Percentiles rank a stretch among this genome's conserved stretches.
Evolutionary conservation across 108 stramenopile species (phyloP).

Genomic region (Nitzschia putrida): DNA sequence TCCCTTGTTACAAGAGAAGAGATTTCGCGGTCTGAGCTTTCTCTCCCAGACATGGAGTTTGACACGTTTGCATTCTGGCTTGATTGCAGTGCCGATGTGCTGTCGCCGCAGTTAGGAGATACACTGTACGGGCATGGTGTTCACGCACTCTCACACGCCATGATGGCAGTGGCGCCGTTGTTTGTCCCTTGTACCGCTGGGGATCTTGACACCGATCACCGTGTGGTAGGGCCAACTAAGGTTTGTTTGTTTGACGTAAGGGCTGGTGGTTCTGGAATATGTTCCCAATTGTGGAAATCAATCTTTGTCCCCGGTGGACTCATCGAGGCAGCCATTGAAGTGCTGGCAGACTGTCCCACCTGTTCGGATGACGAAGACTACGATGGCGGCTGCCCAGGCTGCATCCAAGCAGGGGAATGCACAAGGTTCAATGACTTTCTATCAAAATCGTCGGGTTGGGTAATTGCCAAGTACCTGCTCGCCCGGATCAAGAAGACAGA

Average conservation of each 20-base stretch:
- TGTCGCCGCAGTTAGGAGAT: slow-evolving; percentile 44
- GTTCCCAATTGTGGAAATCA: slow-evolving; percentile 59
- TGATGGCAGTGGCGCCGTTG: slow-evolving; percentile 88
- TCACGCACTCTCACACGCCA: slow-evolving; percentile 91
- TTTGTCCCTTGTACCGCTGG: slow-evolving; percentile 79
- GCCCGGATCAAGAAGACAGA: slow-evolving; percentile 51
- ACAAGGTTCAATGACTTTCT: slow-evolving; percentile 73
- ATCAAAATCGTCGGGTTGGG: slow-evolving; percentile 45
- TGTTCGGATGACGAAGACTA: slow-evolving; percentile 55
- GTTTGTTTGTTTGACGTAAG: slow-evolving; percentile 74
- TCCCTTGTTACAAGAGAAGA: slow-evolving; percentile 71
- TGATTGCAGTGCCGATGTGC: slow-evolving; percentile 71
- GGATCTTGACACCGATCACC: slow-evolving; percentile 83
- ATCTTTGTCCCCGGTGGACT: slow-evolving; percentile 51
- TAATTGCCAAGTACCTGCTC: slow-evolving; percentile 60
- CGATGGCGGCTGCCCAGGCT: slow-evolving; percentile 83
- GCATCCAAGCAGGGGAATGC: slow-evolving; percentile 71
- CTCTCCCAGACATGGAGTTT: slow-evolving; percentile 90
- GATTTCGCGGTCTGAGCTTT: slow-evolving; percentile 71
- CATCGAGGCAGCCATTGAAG: slow-evolving; percentile 64
- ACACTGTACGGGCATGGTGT: slow-evolving; percentile 71
- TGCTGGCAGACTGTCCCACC: slow-evolving; percentile 68
- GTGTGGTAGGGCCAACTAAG: slow-evolving; percentile 55
- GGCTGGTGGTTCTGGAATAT: slow-evolving; percentile 76
- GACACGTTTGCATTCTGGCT: slow-evolving; percentile 92